These are phyloP conservation scores for Cercophora scortea DNA, from an alignment of 495 filamentous ascomycete species.

Conservation along the genomic window DNA sequence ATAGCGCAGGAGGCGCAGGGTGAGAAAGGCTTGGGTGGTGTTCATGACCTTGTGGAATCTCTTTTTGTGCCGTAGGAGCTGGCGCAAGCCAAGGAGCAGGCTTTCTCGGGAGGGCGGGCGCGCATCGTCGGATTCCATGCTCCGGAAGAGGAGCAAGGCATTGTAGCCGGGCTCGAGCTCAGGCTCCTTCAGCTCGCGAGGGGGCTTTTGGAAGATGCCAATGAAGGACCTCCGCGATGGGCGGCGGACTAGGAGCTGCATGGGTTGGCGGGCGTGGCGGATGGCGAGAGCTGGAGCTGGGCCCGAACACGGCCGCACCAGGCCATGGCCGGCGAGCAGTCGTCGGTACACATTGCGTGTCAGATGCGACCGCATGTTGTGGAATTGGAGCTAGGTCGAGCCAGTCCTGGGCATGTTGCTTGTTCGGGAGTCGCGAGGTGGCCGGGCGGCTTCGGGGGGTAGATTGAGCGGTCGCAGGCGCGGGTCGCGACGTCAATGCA, in stretches of 20 bases:
- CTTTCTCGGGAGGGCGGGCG: constrained; percentile 52
- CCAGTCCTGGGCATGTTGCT: constrained; percentile 17
- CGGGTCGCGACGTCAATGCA: too few species aligned
- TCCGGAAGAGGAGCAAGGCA: constrained; percentile 43
- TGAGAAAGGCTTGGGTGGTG: constrained; percentile 54
- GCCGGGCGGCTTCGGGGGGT: constrained; percentile 11
- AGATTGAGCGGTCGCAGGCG: too few species aligned
- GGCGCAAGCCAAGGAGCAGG: constrained; percentile 54
- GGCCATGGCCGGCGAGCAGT: constrained; percentile 57
- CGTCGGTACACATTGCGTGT: constrained; percentile 65
- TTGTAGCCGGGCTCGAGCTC: constrained; percentile 55
- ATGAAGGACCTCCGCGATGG: constrained; percentile 46
- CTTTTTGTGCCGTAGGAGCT: constrained; percentile 54
- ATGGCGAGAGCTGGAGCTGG: constrained; percentile 1
- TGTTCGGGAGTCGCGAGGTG: constrained; percentile 1
- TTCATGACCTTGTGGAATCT: constrained; percentile 44
- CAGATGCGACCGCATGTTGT: constrained; percentile 74
- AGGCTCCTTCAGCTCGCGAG: constrained; percentile 43
- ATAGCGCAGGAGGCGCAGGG: constrained; percentile 50
- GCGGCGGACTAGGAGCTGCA: constrained; percentile 19
- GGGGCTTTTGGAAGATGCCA: constrained; percentile 48
- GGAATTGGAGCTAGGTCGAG: constrained; percentile 15
- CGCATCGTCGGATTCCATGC: constrained; percentile 34
- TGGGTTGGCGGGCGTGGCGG: constrained; percentile 12
- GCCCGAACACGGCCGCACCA: constrained; percentile 27